Conservation (phyloP, 495 filamentous ascomycete species). For the Podospora pseudopauciseta region DNA sequence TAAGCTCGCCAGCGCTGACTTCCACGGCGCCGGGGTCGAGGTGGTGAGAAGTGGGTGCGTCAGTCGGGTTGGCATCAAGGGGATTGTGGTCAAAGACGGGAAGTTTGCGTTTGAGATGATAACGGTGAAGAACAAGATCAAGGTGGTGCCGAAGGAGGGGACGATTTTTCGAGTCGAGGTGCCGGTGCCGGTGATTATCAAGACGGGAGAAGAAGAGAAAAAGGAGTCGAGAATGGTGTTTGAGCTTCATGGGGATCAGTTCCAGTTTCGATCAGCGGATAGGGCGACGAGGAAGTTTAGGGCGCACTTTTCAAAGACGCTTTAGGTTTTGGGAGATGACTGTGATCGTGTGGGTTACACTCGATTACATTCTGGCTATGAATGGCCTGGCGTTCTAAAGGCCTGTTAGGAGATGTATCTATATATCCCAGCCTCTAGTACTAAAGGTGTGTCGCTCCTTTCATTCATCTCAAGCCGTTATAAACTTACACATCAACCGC, state of each 20-base stretch:
- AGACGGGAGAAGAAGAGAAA: slow-evolving; percentile 18
- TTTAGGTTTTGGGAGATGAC: slow-evolving; percentile 38
- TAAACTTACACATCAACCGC: too few species aligned
- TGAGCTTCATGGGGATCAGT: slow-evolving; percentile 84
- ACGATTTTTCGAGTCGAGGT: slow-evolving; percentile 79
- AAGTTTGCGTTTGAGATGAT: slow-evolving; percentile 84
- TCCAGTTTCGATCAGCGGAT: slow-evolving; percentile 77
- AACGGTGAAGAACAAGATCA: slow-evolving; percentile 62
- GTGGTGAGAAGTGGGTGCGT: slow-evolving; percentile 78
- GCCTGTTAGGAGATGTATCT: too few species aligned
- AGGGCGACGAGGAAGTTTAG: slow-evolving; percentile 91
- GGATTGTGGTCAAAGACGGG: slow-evolving; percentile 85
- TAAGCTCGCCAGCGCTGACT: slow-evolving; percentile 78
- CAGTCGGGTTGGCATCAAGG: slow-evolving; percentile 73
- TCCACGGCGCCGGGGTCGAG: slow-evolving; percentile 81
- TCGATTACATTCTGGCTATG: too few species aligned
- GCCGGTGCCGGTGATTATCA: slow-evolving; percentile 34
- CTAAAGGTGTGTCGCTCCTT: too few species aligned
- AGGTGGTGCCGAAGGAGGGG: slow-evolving; percentile 82
- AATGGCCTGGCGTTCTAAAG: too few species aligned
- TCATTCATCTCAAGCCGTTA: too few species aligned
- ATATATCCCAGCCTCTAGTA: too few species aligned
- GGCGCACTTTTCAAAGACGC: slow-evolving; percentile 61
- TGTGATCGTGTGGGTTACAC: too few species aligned
- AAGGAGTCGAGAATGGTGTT: slow-evolving; percentile 57